Percentiles rank a stretch among this genome's conserved stretches.
Evolutionary conservation across 2,329 filamentous ascomycete species (phyloP).

Genomic region (Aspergillus felis): DNA sequence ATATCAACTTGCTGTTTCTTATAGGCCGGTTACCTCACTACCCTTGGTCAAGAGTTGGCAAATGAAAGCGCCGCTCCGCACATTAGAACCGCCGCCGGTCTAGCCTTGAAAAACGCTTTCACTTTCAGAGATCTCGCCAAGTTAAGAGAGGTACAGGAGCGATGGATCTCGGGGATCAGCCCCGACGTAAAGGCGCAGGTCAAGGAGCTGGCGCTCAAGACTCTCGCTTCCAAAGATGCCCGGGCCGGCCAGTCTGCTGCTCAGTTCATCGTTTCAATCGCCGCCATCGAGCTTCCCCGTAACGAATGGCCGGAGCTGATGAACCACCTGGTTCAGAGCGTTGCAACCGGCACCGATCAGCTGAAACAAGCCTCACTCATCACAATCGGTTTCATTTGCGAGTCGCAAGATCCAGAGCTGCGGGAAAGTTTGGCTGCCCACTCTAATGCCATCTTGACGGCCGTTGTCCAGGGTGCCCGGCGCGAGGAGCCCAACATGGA

Average conservation of each 20-base stretch:
- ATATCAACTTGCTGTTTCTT: slow-evolving; percentile 20
- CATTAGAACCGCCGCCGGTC: slow-evolving; percentile 89
- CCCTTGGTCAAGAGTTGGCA: slow-evolving; percentile 88
- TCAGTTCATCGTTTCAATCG: slow-evolving; percentile 93
- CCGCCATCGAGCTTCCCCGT: slow-evolving; percentile 87
- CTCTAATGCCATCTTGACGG: slow-evolving; percentile 96
- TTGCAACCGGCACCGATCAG: slow-evolving; percentile 78
- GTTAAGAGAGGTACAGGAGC: slow-evolving; percentile 83
- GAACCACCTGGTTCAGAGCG: slow-evolving; percentile 82
- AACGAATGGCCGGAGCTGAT: slow-evolving; percentile 93
- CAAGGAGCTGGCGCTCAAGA: slow-evolving; percentile 86
- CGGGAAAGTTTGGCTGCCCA: slow-evolving; percentile 75
- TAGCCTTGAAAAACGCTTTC: slow-evolving; percentile 98
- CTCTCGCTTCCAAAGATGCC: slow-evolving; percentile 71
- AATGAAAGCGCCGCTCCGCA: slow-evolving; percentile 79
- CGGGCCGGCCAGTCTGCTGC: slow-evolving; percentile 86
- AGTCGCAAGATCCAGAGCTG: slow-evolving; percentile 85
- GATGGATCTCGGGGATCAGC: slow-evolving; percentile 85
- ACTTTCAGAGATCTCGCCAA: slow-evolving; percentile 84
- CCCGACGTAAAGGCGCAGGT: slow-evolving; percentile 78
- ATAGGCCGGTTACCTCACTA: slow-evolving; percentile 86
- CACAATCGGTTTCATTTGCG: slow-evolving; percentile 98
- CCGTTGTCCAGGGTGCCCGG: slow-evolving; percentile 92
- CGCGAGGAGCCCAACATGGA: slow-evolving; percentile 93
- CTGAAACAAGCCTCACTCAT: slow-evolving; percentile 93